Percentiles rank a stretch among this genome's conserved stretches.
Evolutionary conservation across 1,139 yeast genomes (phyloP).

Genomic region (Geotrichum cucujoidarum): DNA sequence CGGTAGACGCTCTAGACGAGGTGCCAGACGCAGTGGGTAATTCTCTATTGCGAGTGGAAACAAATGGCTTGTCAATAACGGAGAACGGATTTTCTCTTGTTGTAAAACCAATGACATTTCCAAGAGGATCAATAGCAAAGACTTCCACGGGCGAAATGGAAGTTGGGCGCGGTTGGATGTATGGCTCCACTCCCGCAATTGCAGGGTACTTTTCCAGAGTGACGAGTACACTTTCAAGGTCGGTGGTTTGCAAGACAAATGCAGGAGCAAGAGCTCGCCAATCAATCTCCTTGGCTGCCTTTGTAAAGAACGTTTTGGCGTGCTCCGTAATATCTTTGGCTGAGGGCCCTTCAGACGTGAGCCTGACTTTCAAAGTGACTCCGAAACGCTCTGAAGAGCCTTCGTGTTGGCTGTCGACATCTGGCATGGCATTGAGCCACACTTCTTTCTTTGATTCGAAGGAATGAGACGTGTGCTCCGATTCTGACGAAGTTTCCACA

Average conservation of each 20-base stretch:
- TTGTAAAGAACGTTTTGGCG: constrained; percentile 24
- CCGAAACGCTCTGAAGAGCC: constrained; percentile 32
- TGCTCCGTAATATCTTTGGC: constrained; percentile 22
- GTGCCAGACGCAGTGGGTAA: neutral
- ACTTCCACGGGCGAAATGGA: constrained; percentile 40
- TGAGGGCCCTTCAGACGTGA: constrained; percentile 26
- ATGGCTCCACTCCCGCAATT: constrained; percentile 18
- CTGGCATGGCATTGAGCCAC: constrained; percentile 30
- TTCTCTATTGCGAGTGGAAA: constrained; percentile 14
- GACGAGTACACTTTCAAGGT: constrained; percentile 23
- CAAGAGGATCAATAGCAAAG: constrained; percentile 59
- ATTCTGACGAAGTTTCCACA: constrained; percentile 26
- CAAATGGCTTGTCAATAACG: constrained; percentile 20
- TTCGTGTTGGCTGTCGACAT: constrained; percentile 1
- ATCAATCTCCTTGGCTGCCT: constrained; percentile 28
- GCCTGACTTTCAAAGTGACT: constrained; percentile 35
- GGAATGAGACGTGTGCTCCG: constrained; percentile 30
- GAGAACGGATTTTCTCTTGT: constrained; percentile 35
- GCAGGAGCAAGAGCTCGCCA: constrained; percentile 39
- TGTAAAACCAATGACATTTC: constrained; percentile 56
- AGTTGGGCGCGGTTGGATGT: constrained; percentile 35
- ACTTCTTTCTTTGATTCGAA: constrained; percentile 27
- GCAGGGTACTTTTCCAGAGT: constrained; percentile 14
- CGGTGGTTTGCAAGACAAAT: constrained; percentile 33
- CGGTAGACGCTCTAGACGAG: constrained; percentile 6